Evolutionary conservation across 192 early-diverging fungal species (phyloP).

Genomic region (Rhizophagus sp.): DNA sequence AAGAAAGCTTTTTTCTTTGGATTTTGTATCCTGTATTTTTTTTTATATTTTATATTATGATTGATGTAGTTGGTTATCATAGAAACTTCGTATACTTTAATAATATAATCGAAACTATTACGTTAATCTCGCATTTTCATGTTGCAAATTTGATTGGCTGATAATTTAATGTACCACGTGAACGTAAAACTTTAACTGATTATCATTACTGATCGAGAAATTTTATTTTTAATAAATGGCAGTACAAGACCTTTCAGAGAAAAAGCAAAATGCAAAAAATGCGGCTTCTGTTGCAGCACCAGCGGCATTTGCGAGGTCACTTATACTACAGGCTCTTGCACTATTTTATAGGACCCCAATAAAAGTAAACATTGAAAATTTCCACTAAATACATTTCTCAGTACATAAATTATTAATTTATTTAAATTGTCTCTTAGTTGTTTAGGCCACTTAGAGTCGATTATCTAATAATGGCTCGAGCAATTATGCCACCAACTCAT

Average conservation of each 20-base stretch:
- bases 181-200: too few species aligned
- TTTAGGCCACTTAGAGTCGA: slow-evolving; percentile 79
- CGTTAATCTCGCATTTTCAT: too few species aligned
- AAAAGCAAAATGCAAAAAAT: slow-evolving; percentile 52
- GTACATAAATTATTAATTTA: neutral
- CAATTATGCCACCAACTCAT: slow-evolving; percentile 59
- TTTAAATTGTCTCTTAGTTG: slow-evolving; percentile 44
- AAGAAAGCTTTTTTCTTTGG: too few species aligned
- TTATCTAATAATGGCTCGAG: slow-evolving; percentile 76
- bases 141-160: too few species aligned
- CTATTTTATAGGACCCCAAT: slow-evolving; percentile 60
- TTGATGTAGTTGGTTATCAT: too few species aligned
- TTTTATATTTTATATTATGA: too few species aligned
- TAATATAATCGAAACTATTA: too few species aligned
- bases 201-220: too few species aligned
- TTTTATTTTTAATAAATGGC: neutral
- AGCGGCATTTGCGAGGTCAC: slow-evolving; percentile 54
- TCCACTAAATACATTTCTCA: neutral
- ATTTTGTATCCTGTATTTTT: too few species aligned
- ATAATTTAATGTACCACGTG: too few species aligned
- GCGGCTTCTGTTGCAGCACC: slow-evolving; percentile 54
- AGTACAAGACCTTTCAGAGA: slow-evolving; percentile 10
- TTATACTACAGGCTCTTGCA: slow-evolving; percentile 54
- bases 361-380: slow-evolving; percentile 43
- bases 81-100: too few species aligned